Conservation (phyloP, 2,329 filamentous ascomycete genomes). For the Didymella lethalis region DNA sequence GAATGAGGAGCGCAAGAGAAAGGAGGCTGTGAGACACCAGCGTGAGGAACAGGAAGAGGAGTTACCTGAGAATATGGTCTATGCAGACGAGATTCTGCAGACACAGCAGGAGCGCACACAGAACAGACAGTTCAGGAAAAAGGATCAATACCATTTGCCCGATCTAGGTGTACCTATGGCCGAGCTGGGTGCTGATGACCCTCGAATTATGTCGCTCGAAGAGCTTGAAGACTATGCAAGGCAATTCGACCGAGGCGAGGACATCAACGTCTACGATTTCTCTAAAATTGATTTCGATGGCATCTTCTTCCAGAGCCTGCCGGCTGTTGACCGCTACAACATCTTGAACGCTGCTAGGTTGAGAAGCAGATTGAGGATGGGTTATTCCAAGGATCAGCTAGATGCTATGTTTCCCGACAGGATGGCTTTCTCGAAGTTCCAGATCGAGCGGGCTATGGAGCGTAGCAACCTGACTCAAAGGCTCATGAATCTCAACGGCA, state of each 20-base stretch:
- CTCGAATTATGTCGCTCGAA: conserved; percentile 93
- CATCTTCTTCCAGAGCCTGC: conserved; percentile 91
- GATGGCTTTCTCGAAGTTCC: conserved; percentile 96
- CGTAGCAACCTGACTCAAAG: conserved; percentile 94
- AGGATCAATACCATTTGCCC: conserved; percentile 94
- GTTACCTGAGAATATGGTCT: conserved; percentile 78
- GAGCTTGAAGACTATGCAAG: conserved; percentile 93
- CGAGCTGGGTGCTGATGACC: conserved; percentile 90
- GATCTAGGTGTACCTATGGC: conserved; percentile 80
- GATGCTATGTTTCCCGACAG: conserved; percentile 97
- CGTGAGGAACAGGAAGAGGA: conserved; percentile 70
- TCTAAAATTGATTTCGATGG: conserved; percentile 98
- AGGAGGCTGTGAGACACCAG: conserved; percentile 51
- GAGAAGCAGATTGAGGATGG: conserved; percentile 90
- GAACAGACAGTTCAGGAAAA: conserved; percentile 82
- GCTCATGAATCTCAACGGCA: conserved; percentile 92
- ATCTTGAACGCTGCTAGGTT: conserved; percentile 94
- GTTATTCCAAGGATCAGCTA: conserved; percentile 93
- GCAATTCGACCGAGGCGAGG: conserved; percentile 91
- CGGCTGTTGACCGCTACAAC: conserved; percentile 91
- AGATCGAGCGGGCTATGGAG: conserved; percentile 92
- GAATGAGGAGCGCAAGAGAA: conserved; percentile 77
- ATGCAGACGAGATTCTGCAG: conserved; percentile 90
- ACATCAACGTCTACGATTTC: conserved; percentile 88
- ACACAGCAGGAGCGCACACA: conserved; percentile 75